These are phyloP conservation scores for Hordeum pubiflorum DNA, from an alignment of 202 grass and related monocot species.

Conservation along the genomic window DNA sequence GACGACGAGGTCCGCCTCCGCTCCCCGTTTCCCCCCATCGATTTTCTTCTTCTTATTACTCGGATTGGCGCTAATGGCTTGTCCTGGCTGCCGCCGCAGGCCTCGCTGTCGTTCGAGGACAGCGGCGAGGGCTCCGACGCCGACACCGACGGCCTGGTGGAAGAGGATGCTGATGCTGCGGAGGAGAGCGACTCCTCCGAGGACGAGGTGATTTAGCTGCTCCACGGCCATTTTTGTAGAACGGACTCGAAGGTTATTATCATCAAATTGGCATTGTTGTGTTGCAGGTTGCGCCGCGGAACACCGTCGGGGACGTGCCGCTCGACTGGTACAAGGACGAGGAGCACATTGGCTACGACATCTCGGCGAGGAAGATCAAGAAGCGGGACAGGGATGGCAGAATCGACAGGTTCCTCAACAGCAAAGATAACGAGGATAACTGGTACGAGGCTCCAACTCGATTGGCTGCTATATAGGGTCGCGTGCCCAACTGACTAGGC, in stretches of 20 bases:
- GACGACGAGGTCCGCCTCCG: neutral
- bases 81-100: neutral
- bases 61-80: neutral
- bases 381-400: conserved; percentile 71
- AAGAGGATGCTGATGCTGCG: neutral
- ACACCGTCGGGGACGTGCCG: conserved; percentile 77
- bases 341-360: conserved; percentile 79
- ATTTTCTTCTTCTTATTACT: neutral
- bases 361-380: conserved; percentile 60
- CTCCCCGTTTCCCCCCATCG: neutral
- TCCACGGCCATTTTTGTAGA: neutral
- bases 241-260: neutral
- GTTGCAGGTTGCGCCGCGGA: conserved; percentile 61
- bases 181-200: conserved; percentile 69
- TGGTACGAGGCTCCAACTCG: conserved; percentile 39
- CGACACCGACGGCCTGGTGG: neutral
- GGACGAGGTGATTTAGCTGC: conserved; percentile 44
- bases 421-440: conserved; percentile 62
- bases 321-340: conserved; percentile 82
- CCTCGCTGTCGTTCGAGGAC: conserved; percentile 26
- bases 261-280: neutral
- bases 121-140: conserved; percentile 18
- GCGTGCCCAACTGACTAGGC: neutral
- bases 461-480: neutral
- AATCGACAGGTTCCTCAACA: conserved; percentile 55